Conservation (phyloP, 352 stramenopile species). For the Pythium plurisporium region DNA sequence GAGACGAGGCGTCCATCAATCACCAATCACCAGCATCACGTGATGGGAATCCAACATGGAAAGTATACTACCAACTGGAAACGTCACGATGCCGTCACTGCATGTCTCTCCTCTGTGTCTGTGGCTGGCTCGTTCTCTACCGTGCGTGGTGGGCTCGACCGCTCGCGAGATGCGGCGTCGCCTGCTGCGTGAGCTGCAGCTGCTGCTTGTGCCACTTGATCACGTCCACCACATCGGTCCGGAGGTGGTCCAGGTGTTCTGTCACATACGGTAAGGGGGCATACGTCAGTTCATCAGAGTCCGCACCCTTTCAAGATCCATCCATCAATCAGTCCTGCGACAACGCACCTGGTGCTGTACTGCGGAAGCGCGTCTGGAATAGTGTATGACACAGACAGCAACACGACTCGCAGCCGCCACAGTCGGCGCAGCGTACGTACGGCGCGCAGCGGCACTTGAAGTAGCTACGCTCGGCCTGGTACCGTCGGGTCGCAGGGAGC, state of each 20-base stretch:
- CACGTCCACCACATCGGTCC: constrained; percentile 36
- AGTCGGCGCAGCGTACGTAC: constrained; percentile 57
- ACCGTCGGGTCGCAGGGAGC: constrained; percentile 53
- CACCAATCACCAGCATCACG: neutral
- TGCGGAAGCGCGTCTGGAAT: constrained; percentile 84
- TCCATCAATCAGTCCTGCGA: neutral
- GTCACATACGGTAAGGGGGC: neutral
- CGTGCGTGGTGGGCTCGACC: neutral
- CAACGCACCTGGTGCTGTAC: constrained; percentile 58
- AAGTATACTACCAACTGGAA: neutral
- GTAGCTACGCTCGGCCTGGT: constrained; percentile 59
- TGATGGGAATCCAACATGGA: neutral
- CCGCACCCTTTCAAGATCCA: neutral
- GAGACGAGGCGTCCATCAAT: neutral
- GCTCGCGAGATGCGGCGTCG: neutral
- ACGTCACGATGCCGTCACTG: neutral
- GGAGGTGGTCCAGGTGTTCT: constrained; percentile 34
- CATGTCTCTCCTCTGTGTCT: no score
- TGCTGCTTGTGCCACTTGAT: constrained; percentile 41
- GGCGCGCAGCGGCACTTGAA: constrained; percentile 70
- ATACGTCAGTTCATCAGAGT: no score
- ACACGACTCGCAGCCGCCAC: constrained; percentile 76
- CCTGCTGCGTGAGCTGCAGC: constrained; percentile 2
- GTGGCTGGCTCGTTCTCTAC: neutral
- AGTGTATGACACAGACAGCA: constrained; percentile 80